Conservation (phyloP, 2,329 filamentous ascomycete genomes). For the Madurella mycetomatis region DNA sequence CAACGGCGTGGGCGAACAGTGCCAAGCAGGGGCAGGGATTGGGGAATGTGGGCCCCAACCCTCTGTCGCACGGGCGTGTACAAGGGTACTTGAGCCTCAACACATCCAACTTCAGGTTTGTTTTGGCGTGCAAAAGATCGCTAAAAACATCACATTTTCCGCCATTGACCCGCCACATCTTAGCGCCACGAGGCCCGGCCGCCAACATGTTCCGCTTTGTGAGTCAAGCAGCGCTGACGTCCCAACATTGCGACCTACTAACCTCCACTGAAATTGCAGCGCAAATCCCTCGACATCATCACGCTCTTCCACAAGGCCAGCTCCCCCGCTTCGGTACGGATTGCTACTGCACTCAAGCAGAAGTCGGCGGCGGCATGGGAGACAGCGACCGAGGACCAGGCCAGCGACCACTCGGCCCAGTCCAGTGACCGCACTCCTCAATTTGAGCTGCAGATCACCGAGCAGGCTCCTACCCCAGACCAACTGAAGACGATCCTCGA, state of each 20-base stretch:
- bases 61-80: too few relatives aligned
- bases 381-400: slow-evolving; percentile 69
- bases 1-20: too few relatives aligned
- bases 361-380: slow-evolving; percentile 64
- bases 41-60: too few relatives aligned
- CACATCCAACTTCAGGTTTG: too few relatives aligned
- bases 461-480: slow-evolving; percentile 55
- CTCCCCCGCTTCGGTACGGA: slow-evolving; percentile 66
- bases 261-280: slow-evolving; percentile 40
- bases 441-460: slow-evolving; percentile 66
- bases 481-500: slow-evolving; percentile 36
- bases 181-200: not conserved
- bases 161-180: not conserved
- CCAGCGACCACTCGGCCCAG: slow-evolving; percentile 60
- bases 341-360: slow-evolving; percentile 75
- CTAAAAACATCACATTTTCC: too few relatives aligned
- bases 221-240: not conserved
- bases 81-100: too few relatives aligned
- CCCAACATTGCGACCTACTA: slow-evolving; percentile 23
- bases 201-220: slow-evolving; percentile 23
- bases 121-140: too few relatives aligned
- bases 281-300: slow-evolving; percentile 81
- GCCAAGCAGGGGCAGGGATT: too few relatives aligned
- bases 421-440: slow-evolving; percentile 62
- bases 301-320: slow-evolving; percentile 91